phyloP scores from a whole-genome alignment of 495 filamentous ascomycete species.

The Aspergillus conjunctus region DNA sequence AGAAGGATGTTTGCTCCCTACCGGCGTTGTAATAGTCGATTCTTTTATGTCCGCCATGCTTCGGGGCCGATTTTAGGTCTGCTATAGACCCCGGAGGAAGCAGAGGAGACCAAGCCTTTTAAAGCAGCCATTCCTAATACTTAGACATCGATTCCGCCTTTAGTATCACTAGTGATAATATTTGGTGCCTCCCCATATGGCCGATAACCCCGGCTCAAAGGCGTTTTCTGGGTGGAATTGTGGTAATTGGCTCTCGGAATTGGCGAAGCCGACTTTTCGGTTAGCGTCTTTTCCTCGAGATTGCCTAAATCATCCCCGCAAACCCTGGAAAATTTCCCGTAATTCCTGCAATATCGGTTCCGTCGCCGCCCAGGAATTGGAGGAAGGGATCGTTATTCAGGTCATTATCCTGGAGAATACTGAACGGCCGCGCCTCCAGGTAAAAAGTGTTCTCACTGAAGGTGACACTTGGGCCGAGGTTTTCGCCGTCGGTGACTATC shows the following conservation, averaged over 20 bases:
- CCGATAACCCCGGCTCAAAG: neutral
- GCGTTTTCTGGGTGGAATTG: neutral
- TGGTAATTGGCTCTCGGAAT: neutral
- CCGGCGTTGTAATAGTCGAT: too few species aligned
- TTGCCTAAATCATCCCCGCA: neutral
- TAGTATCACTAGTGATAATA: neutral
- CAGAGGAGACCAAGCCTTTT: too few species aligned
- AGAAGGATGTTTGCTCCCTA: too few species aligned
- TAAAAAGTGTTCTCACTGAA: neutral
- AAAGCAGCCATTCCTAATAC: too few species aligned
- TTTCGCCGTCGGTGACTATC: too few species aligned
- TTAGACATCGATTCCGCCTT: too few species aligned
- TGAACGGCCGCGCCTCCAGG: constrained; percentile 13
- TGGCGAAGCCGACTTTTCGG: neutral
- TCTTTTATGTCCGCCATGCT: too few species aligned
- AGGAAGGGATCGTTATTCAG: neutral
- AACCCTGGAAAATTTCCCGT: neutral
- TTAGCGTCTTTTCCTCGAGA: neutral
- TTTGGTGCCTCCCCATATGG: neutral
- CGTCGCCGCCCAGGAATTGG: neutral
- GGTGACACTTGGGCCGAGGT: neutral
- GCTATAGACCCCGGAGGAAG: too few species aligned
- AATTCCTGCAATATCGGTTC: neutral
- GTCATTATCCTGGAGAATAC: neutral
- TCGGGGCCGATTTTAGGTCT: too few species aligned